Percentiles rank a stretch among this genome's conserved stretches.
Conservation (phyloP, 2,329 filamentous ascomycete species). For the Fonsecaea pedrosoi region DNA sequence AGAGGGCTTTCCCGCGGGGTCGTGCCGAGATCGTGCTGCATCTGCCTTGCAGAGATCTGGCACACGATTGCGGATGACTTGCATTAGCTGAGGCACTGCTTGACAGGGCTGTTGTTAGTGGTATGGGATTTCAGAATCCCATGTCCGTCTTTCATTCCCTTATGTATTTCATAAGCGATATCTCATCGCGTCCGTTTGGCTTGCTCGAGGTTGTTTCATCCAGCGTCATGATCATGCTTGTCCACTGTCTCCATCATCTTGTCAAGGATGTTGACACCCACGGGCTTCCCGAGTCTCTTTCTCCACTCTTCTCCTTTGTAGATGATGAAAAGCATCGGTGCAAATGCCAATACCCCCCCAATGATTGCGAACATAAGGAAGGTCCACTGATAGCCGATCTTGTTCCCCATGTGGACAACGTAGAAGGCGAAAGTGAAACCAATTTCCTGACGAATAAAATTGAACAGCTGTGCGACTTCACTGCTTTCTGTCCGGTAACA, state of each 20-base stretch:
- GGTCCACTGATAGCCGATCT: constrained; percentile 36
- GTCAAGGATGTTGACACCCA: constrained; percentile 22
- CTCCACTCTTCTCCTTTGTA: constrained; percentile 32
- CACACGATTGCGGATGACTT: constrained; percentile 9
- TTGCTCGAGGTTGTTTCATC: neutral
- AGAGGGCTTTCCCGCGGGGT: constrained; percentile 2
- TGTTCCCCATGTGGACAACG: constrained; percentile 33
- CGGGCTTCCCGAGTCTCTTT: constrained; percentile 25
- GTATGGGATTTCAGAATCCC: constrained; percentile 7
- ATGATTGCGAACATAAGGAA: constrained; percentile 37
- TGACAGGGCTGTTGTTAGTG: constrained; percentile 2
- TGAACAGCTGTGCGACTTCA: constrained; percentile 40
- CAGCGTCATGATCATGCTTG: neutral
- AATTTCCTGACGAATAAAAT: constrained; percentile 41
- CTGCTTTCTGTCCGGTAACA: constrained; percentile 38
- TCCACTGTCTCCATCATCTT: constrained; percentile 18
- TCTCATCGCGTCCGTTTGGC: neutral
- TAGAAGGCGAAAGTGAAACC: constrained; percentile 42
- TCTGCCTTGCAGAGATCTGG: constrained; percentile 16
- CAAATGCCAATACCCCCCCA: constrained; percentile 33
- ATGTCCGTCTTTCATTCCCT: neutral
- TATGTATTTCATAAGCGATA: neutral
- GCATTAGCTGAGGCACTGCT: constrained; percentile 10
- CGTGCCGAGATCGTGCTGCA: constrained; percentile 5
- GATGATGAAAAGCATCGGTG: constrained; percentile 36